These are phyloP conservation scores for Aspergillus egyptiacus DNA, from an alignment of 495 filamentous ascomycete species.

Conservation along the genomic window DNA sequence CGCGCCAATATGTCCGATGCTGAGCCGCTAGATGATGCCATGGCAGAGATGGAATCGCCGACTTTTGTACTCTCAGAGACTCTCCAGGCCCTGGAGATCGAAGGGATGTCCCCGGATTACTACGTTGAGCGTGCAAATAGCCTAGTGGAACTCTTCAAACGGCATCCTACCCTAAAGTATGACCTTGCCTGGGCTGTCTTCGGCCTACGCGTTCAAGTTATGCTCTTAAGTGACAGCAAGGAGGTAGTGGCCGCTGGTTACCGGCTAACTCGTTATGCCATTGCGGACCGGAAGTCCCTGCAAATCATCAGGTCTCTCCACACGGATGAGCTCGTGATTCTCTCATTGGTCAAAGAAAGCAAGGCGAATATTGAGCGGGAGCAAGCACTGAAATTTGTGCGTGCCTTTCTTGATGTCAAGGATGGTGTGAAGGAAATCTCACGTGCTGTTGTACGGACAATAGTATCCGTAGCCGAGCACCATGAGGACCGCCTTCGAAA, in stretches of 20 bases:
- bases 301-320: conserved; percentile 80
- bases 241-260: conserved; percentile 95
- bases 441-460: conserved; percentile 73
- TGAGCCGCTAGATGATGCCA: conserved; percentile 38
- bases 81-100: conserved; percentile 77
- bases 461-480: conserved; percentile 86
- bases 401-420: conserved; percentile 93
- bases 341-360: conserved; percentile 89
- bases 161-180: conserved; percentile 88
- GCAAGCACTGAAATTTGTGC: conserved; percentile 93
- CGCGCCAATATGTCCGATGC: conserved; percentile 50
- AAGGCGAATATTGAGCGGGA: conserved; percentile 95
- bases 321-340: conserved; percentile 85
- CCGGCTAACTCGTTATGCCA: conserved; percentile 85
- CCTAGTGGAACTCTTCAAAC: conserved; percentile 86
- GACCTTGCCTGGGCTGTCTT: conserved; percentile 94
- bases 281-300: conserved; percentile 84
- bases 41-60: conserved; percentile 73
- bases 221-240: conserved; percentile 90
- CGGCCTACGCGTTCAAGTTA: conserved; percentile 83
- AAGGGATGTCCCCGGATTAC: conserved; percentile 85
- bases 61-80: conserved; percentile 85
- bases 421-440: conserved; percentile 86
- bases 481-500: conserved; percentile 78
- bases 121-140: conserved; percentile 89